Conservation (phyloP, 805 yeast species). For the Torulaspora indica region DNA sequence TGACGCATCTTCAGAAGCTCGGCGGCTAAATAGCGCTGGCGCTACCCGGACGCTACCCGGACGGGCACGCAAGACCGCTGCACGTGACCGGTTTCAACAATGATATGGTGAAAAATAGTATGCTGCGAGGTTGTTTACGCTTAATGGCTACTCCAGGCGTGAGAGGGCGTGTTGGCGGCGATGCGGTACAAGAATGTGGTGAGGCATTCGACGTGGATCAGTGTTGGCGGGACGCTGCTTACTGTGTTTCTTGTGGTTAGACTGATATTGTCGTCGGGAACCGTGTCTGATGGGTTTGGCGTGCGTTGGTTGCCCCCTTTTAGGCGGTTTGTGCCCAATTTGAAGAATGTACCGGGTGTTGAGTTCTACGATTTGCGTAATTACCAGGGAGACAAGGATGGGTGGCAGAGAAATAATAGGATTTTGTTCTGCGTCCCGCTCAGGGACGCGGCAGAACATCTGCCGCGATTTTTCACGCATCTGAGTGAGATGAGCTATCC, state of each 20-base stretch:
- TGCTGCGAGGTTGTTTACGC: too few relatives aligned
- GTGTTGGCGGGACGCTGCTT: conserved; percentile 16
- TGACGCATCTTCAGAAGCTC: too few relatives aligned
- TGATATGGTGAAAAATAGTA: too few relatives aligned
- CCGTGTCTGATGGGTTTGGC: not conserved
- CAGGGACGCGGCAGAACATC: conserved; percentile 86
- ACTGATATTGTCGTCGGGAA: conserved; percentile 6
- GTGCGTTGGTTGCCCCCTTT: conserved; percentile 13
- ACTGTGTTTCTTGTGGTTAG: conserved; percentile 14
- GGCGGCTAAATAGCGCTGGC: too few relatives aligned
- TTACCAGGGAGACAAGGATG: conserved; percentile 60
- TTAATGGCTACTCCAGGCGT: too few relatives aligned
- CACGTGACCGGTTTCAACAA: too few relatives aligned
- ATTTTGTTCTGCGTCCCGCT: conserved; percentile 83
- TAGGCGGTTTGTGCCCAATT: conserved; percentile 36
- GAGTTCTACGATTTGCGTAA: conserved; percentile 69
- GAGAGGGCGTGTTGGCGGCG: not conserved
- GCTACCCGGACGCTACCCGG: too few relatives aligned
- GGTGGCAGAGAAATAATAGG: conserved; percentile 77
- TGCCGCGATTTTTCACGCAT: conserved; percentile 84
- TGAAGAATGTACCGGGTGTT: conserved; percentile 40
- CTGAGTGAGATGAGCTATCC: conserved; percentile 79
- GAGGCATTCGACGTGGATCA: conserved; percentile 11
- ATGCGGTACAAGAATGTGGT: conserved; percentile 10
- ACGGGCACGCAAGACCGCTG: too few relatives aligned